Base-by-base conservation (phyloP, 192 early-diverging fungal genomes). In the Coemansia sp. region DNA sequence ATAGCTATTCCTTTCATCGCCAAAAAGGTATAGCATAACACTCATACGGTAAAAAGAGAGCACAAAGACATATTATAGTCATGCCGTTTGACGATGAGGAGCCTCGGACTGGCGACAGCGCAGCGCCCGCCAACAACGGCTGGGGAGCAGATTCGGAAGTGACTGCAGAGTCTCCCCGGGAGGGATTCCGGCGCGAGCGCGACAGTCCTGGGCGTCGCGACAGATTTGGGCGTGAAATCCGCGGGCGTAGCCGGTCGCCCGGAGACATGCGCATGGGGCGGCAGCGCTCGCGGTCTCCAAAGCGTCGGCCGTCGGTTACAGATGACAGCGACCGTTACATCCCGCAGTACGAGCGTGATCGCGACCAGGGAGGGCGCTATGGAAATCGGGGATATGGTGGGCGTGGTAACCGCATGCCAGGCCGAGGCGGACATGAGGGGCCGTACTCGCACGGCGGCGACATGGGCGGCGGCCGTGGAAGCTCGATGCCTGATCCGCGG, bases 301-400 rank as follows among this genome's bases (percentile, higher is more conserved):
- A n/a, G 5, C 70, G 82, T 17, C 68, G 74, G 36, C 28, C 58
- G 20, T 37, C 68, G 4, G 75, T 74, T 17, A 28, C 51, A 2
- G 85, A 86, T 17, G 87, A 88, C 1, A 84, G 87, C 23, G 92
- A 94, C 56, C 86, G 84, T 44, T 94, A 93, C 68, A 85, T 92
- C 57, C 92, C 92, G n/a, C 89, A 93, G 54, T 94, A 93, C 62
- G 89, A 89, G 10, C 85, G 47, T 48, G 91, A 94, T 36, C 31
- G 60, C 21, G 62, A 26, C 2, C 64, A 75, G 20, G 72, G 59
- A 40, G 80, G 65, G 23, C 72, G 70, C 34, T 60, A 72, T 42
- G 66, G 65, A 1, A 38, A 70, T 53, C 66, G 74, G 23, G 66
- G 74, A 4, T 69, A 77, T 38, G 74, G 79, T 28, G 71, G 67